phyloP scores from a whole-genome alignment of 2,329 filamentous ascomycete species.

The Colletotrichum euphorbiae region DNA sequence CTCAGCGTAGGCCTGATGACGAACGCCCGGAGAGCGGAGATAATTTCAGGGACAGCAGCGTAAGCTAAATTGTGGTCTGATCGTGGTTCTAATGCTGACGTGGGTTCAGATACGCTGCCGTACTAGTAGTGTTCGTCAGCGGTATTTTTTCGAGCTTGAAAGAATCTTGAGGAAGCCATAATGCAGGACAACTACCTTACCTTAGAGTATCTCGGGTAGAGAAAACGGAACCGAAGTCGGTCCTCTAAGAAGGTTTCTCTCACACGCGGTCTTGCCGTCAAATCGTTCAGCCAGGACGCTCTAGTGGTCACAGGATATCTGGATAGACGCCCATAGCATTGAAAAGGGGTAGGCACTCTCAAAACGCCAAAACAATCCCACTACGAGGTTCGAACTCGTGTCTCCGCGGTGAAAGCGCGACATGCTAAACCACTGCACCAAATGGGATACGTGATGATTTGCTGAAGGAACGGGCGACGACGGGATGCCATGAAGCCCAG shows the following conservation, averaged over 20 bases:
- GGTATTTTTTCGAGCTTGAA: neutral
- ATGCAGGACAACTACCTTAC: neutral
- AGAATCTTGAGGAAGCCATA: neutral
- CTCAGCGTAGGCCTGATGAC: constrained; percentile 36
- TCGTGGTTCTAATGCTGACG: neutral
- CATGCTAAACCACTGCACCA: constrained; percentile 18
- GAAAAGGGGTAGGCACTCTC: neutral
- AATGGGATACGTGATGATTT: neutral
- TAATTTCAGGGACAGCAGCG: constrained; percentile 40
- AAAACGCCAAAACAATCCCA: neutral
- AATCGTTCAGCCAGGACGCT: too few relatives aligned
- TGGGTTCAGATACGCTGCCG: constrained; percentile 17
- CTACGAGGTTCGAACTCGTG: constrained; percentile 13
- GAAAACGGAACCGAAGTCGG: too few relatives aligned
- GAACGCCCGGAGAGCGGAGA: constrained; percentile 38
- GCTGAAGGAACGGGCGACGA: neutral
- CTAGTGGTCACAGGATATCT: too few relatives aligned
- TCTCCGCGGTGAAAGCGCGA: constrained; percentile 14
- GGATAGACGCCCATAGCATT: neutral
- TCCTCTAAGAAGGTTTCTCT: too few relatives aligned
- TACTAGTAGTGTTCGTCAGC: constrained; percentile 37
- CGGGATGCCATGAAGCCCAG: neutral
- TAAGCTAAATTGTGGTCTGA: neutral
- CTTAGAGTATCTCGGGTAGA: too few relatives aligned
- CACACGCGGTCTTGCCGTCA: too few relatives aligned